These are phyloP conservation scores for Solanum neorickii DNA, from an alignment of 257 asterid genomes.

Conservation along the genomic window DNA sequence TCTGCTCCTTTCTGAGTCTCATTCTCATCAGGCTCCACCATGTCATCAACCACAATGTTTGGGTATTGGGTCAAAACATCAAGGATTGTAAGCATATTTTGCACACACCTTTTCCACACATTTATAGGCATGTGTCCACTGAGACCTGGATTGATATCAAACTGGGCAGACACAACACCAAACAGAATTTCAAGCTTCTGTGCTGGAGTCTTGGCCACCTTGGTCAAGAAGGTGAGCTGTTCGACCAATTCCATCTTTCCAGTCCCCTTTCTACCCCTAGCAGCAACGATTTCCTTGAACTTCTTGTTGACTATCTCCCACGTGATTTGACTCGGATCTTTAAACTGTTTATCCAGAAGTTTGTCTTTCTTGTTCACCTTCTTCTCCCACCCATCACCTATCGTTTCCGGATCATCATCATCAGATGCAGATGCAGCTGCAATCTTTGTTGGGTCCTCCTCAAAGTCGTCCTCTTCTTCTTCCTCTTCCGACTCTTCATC, in stretches of 20 bases:
- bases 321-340: conserved; percentile 79
- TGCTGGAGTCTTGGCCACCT: conserved; percentile 94
- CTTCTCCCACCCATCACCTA: conserved; percentile 54
- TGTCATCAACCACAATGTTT: conserved; percentile 87
- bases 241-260: conserved; percentile 86
- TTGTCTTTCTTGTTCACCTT: conserved; percentile 85
- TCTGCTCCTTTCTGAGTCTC: conserved; percentile 91
- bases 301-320: conserved; percentile 93
- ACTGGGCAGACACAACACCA: conserved; percentile 85
- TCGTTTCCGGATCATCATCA: conserved; percentile 16
- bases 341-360: conserved; percentile 81
- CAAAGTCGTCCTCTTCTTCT: conserved; percentile 44
- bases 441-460: conserved; percentile 29
- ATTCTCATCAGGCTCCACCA: conserved; percentile 82
- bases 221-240: conserved; percentile 86
- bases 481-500: conserved; percentile 62
- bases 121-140: conserved; percentile 94
- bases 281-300: conserved; percentile 83
- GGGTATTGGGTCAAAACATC: conserved; percentile 71
- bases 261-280: conserved; percentile 93
- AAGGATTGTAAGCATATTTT: conserved; percentile 55
- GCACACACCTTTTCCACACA: conserved; percentile 91
- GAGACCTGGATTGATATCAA: conserved; percentile 76
- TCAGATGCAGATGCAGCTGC: conserved; percentile 4
- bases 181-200: conserved; percentile 94